phyloP scores from a whole-genome alignment of 768 basidiomycete species.

The Leccinum subgranulosum region DNA sequence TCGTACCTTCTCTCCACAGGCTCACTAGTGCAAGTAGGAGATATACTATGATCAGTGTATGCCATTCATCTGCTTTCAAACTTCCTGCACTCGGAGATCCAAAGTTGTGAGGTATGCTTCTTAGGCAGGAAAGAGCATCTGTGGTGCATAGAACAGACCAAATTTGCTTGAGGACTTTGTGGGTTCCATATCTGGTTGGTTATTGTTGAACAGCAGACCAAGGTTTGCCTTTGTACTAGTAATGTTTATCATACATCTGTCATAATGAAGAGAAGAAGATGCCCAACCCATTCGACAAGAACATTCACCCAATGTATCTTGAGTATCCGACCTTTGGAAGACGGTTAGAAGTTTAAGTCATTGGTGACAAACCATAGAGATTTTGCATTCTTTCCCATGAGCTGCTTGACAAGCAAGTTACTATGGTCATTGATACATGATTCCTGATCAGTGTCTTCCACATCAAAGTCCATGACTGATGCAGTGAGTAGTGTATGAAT shows the following conservation, averaged over 20 bases:
- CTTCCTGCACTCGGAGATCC: background rate
- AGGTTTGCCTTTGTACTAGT: background rate
- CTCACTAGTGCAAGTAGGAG: background rate
- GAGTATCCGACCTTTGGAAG: background rate
- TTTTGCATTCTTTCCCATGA: too few species aligned
- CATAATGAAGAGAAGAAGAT: background rate
- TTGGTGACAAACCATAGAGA: too few species aligned
- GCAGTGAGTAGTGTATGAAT: background rate
- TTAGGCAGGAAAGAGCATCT: background rate
- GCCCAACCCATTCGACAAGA: background rate
- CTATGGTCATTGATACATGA: too few species aligned
- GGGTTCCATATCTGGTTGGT: background rate
- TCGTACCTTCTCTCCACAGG: background rate
- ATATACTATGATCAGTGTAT: background rate
- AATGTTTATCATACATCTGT: background rate
- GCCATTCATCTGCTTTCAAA: slow-evolving; percentile 6
- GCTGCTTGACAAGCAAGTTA: too few species aligned
- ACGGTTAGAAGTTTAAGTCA: background rate
- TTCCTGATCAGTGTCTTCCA: background rate
- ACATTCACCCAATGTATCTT: background rate
- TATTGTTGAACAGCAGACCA: too few species aligned
- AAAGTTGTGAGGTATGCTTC: background rate
- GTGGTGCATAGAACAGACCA: background rate
- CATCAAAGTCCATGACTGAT: background rate
- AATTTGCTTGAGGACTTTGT: background rate